Evolutionary conservation across 192 early-diverging fungal species (phyloP), one percentile per base, ranked within the genome.

Genomic region (Podila minutissima): DNA sequence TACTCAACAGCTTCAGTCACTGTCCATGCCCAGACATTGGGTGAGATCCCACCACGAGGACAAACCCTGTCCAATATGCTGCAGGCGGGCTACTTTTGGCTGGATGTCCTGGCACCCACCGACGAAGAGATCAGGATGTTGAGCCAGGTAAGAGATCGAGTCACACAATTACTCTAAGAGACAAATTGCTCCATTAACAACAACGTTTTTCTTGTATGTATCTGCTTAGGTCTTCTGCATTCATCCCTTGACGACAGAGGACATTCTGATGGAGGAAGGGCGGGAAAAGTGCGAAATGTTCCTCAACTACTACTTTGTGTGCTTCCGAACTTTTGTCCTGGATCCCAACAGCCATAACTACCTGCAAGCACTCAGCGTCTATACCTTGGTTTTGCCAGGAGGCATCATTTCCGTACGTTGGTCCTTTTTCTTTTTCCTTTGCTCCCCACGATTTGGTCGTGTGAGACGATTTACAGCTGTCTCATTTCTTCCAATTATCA

Each of bases 261-360:
- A 97, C 75, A 96, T 98, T 77, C 75, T 88, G 65, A 91, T 91
- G 22, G 87, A 95, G 63, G 94, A 96, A 61, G 88, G 91, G 4
- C 89, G 95, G 35, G 97, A 98, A 74, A 97, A 94, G 73, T 92
- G 91, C 75, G 96, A 98, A 83, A 86, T 92, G 35, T 98, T 96
- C 82, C 86, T 85, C 62, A 91, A 93, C 81, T 98, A 98, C 85
- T 94, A 94, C 69, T 95, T 96, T 87, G 88, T 96, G 13, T 90
- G 90, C 72, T 95, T 95, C 69, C 88, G 93, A 32, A 89, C 87
- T 1, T 91, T 85, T 71, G 84, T 86, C 19, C 38, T 75, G 31
- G 75, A 86, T 53, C 75, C 50, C 11, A 64, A 74, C 62, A 78
- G 73, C 66, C 64, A 74, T 26, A 74, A 74, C 35, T 79, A 72